These are phyloP conservation scores for Botrytis pseudocinerea DNA, from an alignment of 2,329 filamentous ascomycete species.

Conservation along the genomic window DNA sequence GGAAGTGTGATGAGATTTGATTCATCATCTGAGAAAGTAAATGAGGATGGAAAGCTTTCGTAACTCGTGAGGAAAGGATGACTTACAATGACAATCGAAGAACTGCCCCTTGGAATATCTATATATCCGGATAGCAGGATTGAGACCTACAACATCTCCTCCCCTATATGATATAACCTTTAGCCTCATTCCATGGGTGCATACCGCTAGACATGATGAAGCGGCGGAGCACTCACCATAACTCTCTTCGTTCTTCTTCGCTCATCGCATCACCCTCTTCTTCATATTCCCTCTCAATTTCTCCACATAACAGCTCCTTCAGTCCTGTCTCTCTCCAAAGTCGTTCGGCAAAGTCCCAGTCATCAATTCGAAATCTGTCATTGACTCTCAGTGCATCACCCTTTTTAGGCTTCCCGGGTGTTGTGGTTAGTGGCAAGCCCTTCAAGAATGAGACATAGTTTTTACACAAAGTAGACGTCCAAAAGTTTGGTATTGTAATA, in stretches of 20 bases:
- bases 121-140: slow-evolving; percentile 87
- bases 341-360: slow-evolving; percentile 69
- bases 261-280: slow-evolving; percentile 36
- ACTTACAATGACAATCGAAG: slow-evolving; percentile 88
- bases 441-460: slow-evolving; percentile 62
- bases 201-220: not conserved
- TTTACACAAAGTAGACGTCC: slow-evolving; percentile 62
- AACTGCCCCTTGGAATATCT: slow-evolving; percentile 84
- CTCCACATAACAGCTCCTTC: slow-evolving; percentile 49
- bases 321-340: slow-evolving; percentile 79
- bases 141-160: slow-evolving; percentile 79
- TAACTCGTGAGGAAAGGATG: not conserved
- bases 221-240: slow-evolving; percentile 34
- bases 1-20: slow-evolving; percentile 69
- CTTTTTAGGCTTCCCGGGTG: slow-evolving; percentile 64
- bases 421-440: slow-evolving; percentile 61
- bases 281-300: slow-evolving; percentile 26
- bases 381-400: slow-evolving; percentile 77
- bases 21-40: slow-evolving; percentile 70
- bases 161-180: slow-evolving; percentile 58
- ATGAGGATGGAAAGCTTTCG: slow-evolving; percentile 21
- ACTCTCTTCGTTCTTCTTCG: slow-evolving; percentile 33
- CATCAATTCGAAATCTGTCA: slow-evolving; percentile 82
- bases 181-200: not conserved
- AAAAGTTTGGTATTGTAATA: slow-evolving; percentile 62